Base-by-base conservation (phyloP, 1,139 yeast species). In the Wickerhamomyces sp. region DNA sequence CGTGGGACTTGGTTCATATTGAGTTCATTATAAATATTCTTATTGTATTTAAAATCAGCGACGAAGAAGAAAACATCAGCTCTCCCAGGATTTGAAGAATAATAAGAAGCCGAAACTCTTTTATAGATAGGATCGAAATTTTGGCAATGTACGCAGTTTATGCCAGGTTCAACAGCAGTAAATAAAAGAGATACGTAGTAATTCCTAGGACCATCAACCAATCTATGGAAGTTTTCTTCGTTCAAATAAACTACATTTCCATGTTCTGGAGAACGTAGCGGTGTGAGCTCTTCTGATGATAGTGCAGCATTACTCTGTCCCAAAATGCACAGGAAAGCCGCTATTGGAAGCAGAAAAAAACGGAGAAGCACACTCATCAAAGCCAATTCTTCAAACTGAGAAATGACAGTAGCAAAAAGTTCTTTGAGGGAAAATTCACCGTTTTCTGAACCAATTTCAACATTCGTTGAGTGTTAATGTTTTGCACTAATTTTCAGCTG, bases 1-100 rank as follows among this genome's bases (percentile, higher is more conserved):
- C 77, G 80, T 2, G 94, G 92, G 3, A 81, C 74, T 4, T 76
- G 62, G 5, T 58, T 59, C 40, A 82, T 54, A 4, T 63, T 58
- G 37, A 80, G 51, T 18, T 60, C 58, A 21, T 61, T 56, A 44
- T 76, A 73, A 12, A 65, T 49, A 36, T 70, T 64, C 9, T 64
- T 50, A 26, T 67, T 64, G 29, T 70, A 67, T 3, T 59, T 56
- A 19, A 77, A 70, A 47, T 83, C 90, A 13, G 76, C 68, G 34
- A 64, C 64, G 22, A 69, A 63, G 51, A 81, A 76, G 46, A 68
- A 67, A 7, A 78, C 61, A 28, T 62, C 57, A 40, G 65, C 56
- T 26, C 54, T 45, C 6, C 58, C 58, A 3, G 68, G 64, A 46
- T 74, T 65, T 44, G 77, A 75, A 3, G 51, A 41, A 36, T 60